Percentiles rank a stretch among this genome's conserved stretches.
Evolutionary conservation across 495 filamentous ascomycete genomes (phyloP).

Genomic region (Annulohypoxylon moriforme): DNA sequence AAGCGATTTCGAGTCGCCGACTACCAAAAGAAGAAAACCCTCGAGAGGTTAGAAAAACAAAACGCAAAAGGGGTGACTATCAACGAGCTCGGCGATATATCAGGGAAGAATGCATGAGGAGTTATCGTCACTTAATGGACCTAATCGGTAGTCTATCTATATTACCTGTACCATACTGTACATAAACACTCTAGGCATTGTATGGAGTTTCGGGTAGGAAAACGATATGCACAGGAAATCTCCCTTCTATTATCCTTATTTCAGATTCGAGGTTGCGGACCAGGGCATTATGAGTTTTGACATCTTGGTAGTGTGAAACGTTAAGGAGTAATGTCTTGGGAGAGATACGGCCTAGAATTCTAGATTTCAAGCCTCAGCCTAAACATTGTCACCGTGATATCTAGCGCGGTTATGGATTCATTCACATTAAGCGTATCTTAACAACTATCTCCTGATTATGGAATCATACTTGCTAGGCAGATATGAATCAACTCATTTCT

Average conservation of each 20-base stretch:
- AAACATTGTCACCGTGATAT: background rate
- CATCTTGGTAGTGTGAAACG: background rate
- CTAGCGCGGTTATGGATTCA: background rate
- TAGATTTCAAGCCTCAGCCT: background rate
- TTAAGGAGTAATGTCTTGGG: background rate
- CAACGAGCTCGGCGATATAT: conserved; percentile 21
- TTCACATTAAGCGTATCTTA: background rate
- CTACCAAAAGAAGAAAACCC: conserved; percentile 79
- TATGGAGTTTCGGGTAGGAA: conserved; percentile 26
- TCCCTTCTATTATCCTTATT: conserved; percentile 18
- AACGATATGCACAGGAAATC: conserved; percentile 13
- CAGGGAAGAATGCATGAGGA: conserved; percentile 22
- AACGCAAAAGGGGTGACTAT: conserved; percentile 73
- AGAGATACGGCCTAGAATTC: background rate
- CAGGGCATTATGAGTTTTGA: background rate
- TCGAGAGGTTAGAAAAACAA: conserved; percentile 82
- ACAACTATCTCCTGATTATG: background rate
- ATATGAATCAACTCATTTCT: background rate
- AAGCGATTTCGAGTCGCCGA: conserved; percentile 95
- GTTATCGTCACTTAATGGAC: background rate
- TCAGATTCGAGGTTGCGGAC: background rate
- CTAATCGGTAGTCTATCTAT: background rate
- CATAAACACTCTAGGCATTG: conserved; percentile 24
- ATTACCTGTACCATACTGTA: conserved; percentile 22
- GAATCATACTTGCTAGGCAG: background rate